Base-by-base conservation (phyloP, 768 basidiomycete genomes). In the Tylopilus felleus region DNA sequence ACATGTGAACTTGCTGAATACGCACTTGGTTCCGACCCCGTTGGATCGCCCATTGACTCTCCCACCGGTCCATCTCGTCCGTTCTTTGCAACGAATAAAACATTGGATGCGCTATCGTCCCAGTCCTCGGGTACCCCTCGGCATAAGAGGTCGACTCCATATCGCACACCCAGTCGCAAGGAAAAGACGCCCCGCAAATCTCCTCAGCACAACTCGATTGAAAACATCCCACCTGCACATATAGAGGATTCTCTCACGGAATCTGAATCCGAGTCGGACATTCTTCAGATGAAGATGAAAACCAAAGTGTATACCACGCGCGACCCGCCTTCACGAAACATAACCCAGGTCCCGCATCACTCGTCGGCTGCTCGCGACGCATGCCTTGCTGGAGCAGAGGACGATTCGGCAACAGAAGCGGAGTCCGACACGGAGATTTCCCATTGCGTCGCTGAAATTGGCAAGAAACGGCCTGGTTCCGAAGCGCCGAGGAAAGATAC, bases 381-480 rank as follows among this genome's bases (percentile, higher is more conserved):
- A 14, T 25, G 19, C 52, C 23, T 48, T 47, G n/a, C 47, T 17
- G 13, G 31, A n/a, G 16, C 1, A 12, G 60, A 58, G 19, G 65
- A 68, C 31, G 69, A 69, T 25, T 70, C 69, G 19, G 63, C 55
- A 19, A 70, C 69, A 4, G 69, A 70, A 51, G 62, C 72, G 31
- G 70, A 73, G 43, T 72, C 70, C 17, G 70, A 71, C 22, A 63
- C 62, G 17, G 61, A 66, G 5, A 67, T 67, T 12, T 48, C 51
- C 16, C 56, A 27, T 29, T 70, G 60, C 16, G 45, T 61, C 13
- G 58, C 61, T 5, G 55, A 47, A 35, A 64, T 70, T 1, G 29
- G 54, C 27, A 57, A 40, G 55, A 60, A 51, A 35, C 57, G 35
- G 16, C 29, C 23, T 16, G 38, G n/a, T 33, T 21, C 56, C n/a